phyloP scores from a whole-genome alignment of 331 rosid genomes.

The Malus hybrid region DNA sequence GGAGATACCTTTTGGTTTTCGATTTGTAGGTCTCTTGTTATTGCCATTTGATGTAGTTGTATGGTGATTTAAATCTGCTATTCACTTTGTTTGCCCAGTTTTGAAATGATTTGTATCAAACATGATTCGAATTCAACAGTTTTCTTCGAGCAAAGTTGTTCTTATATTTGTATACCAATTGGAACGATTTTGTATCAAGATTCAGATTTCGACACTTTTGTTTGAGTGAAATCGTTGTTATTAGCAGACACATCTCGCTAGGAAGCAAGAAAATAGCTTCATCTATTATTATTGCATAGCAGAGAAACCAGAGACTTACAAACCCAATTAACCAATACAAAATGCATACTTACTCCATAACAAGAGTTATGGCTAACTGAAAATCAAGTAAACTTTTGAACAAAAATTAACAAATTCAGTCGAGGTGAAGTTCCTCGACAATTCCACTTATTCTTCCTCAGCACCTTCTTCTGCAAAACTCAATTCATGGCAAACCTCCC shows the following conservation, averaged over 20 bases:
- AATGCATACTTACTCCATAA: conserved; percentile 20
- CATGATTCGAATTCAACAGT: too few species aligned
- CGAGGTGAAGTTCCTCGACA: neutral
- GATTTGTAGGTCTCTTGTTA: neutral
- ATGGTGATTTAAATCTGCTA: neutral
- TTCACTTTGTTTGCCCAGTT: neutral
- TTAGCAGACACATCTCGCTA: neutral
- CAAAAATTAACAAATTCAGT: neutral
- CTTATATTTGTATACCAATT: too few species aligned
- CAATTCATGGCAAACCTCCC: conserved; percentile 50
- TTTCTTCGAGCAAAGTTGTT: too few species aligned
- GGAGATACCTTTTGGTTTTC: neutral
- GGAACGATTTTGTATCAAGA: too few species aligned
- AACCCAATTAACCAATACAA: neutral
- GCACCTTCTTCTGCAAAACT: conserved; percentile 50
- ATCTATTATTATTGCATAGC: conserved; percentile 6
- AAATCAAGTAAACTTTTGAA: conserved; percentile 1
- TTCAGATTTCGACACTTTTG: too few species aligned
- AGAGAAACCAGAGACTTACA: conserved; percentile 7
- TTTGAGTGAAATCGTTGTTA: neutral
- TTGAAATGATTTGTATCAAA: neutral
- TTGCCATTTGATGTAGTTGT: neutral
- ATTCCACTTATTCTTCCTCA: conserved; percentile 7
- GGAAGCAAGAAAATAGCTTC: neutral
- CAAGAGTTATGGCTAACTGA: conserved; percentile 25